Evolutionary conservation across 345 rosid species (phyloP).

Genomic region (Cardiospermum halicacabum): DNA sequence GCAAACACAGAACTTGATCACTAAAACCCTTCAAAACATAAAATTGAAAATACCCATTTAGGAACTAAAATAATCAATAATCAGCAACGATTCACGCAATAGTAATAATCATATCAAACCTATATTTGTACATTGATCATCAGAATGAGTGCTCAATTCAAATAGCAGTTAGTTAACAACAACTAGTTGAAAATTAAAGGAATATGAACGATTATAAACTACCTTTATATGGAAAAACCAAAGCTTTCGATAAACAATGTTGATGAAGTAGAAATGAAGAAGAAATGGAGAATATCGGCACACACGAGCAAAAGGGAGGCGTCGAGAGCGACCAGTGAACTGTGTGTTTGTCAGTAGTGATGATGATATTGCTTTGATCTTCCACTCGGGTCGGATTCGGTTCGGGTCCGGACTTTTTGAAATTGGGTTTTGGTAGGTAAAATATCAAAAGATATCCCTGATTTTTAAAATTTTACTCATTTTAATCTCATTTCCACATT

Average conservation of each 20-base stretch:
- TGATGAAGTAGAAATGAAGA: background rate
- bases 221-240: slow-evolving; percentile 26
- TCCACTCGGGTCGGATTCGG: slow-evolving; percentile 5
- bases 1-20: slow-evolving; percentile 6
- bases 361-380: background rate
- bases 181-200: background rate
- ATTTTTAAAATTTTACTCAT: background rate
- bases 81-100: slow-evolving; percentile 16
- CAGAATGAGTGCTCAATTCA: slow-evolving; percentile 16
- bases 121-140: slow-evolving; percentile 3
- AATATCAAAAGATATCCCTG: background rate
- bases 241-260: slow-evolving; percentile 14
- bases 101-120: background rate
- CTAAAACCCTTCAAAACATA: slow-evolving; percentile 20
- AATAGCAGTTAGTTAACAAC: background rate
- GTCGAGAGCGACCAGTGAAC: slow-evolving; percentile 19
- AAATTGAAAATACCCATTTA: slow-evolving; percentile 7
- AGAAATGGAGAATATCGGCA: slow-evolving; percentile 12
- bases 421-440: background rate
- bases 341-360: background rate
- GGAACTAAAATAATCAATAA: slow-evolving; percentile 6
- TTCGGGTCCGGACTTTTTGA: background rate
- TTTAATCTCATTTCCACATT: too few species aligned
- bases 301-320: slow-evolving; percentile 9
- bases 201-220: slow-evolving; percentile 7